Base-by-base conservation (phyloP, 208 protist species). In the Balamuthia mandrillaris region DNA sequence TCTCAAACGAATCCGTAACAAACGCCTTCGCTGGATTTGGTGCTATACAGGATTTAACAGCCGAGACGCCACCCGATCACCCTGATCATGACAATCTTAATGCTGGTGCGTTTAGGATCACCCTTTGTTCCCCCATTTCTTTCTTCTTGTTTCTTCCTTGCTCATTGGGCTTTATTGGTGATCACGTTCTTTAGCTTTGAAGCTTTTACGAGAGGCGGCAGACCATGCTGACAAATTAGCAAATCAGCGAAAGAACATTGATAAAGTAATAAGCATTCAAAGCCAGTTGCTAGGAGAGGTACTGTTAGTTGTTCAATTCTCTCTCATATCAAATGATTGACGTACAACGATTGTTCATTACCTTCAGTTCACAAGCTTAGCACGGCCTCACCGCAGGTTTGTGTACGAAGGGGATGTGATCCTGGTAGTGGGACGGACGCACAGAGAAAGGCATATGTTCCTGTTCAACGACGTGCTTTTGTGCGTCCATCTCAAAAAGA, bases 241-340 rank as follows among this genome's bases (percentile, higher is more conserved):
- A n/a, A 83, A 83, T 31, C 75, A 83, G 33, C 75, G 75, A 27
- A 83, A 83, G 52, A 83, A 83, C 41, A 83, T 83, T 1, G 75
- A 83, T 41, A 83, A 83, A 21, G 75, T 83, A 16, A 83, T 83
- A 12, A 31, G 52, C 21, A 83, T 83, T 18, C 75, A 83, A 21
- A 83, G 75, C 54, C 75, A 83, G 35, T 54, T 83, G 3, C 61
- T 83, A 21, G 75, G 54, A 14, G 75, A 83, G n/a, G 75, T 83
- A 51, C 52, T 0, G 10, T 56, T 10, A 18, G 41, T 77, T 54
- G 12, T 3, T 35, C 66, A 41, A 24, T 21, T 16, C 37, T n/a
- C n/a, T 1, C 42, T 0, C 68, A 56, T 78, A 29, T 9, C 18
- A 51, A 31, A 16, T 75, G 66, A 75, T 21, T 65, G 3, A 65